phyloP scores from a whole-genome alignment of 2,329 filamentous ascomycete species.

The Conoideocrella luteorostrata region DNA sequence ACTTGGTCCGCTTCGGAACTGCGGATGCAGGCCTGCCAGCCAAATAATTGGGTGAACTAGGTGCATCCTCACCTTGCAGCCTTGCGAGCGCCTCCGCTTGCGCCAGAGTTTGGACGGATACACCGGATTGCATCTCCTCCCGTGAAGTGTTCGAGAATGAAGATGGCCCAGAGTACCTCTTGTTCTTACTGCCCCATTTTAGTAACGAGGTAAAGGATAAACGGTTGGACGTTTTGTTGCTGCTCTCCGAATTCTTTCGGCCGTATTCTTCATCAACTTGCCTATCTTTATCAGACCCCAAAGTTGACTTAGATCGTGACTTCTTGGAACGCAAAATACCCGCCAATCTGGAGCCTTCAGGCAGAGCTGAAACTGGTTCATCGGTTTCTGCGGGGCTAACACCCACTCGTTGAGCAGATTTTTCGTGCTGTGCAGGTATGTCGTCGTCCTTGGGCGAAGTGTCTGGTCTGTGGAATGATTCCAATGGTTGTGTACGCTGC shows the following conservation, averaged over 20 bases:
- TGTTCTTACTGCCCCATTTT: constrained; percentile 56
- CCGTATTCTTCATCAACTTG: constrained; percentile 42
- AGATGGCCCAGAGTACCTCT: constrained; percentile 53
- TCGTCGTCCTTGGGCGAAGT: constrained; percentile 14
- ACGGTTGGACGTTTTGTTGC: constrained; percentile 32
- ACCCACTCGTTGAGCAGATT: not conserved
- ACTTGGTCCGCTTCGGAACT: constrained; percentile 72
- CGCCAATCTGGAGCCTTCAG: constrained; percentile 20
- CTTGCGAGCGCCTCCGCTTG: constrained; percentile 28
- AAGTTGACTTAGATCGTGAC: constrained; percentile 44
- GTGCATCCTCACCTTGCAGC: constrained; percentile 26
- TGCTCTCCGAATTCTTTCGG: constrained; percentile 50
- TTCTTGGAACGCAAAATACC: constrained; percentile 40
- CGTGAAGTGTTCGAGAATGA: constrained; percentile 91
- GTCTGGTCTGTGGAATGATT: constrained; percentile 25
- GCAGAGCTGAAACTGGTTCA: constrained; percentile 16
- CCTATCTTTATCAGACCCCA: constrained; percentile 33
- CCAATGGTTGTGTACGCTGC: constrained; percentile 16
- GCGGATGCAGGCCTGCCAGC: constrained; percentile 30
- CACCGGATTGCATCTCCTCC: constrained; percentile 63
- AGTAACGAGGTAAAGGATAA: constrained; percentile 69
- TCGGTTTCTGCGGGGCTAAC: constrained; percentile 10
- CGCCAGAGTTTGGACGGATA: constrained; percentile 14
- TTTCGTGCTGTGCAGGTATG: not conserved
- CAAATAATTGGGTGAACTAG: constrained; percentile 19